Evolutionary conservation across 345 rosid species (phyloP).

Genomic region (Viola odorata): DNA sequence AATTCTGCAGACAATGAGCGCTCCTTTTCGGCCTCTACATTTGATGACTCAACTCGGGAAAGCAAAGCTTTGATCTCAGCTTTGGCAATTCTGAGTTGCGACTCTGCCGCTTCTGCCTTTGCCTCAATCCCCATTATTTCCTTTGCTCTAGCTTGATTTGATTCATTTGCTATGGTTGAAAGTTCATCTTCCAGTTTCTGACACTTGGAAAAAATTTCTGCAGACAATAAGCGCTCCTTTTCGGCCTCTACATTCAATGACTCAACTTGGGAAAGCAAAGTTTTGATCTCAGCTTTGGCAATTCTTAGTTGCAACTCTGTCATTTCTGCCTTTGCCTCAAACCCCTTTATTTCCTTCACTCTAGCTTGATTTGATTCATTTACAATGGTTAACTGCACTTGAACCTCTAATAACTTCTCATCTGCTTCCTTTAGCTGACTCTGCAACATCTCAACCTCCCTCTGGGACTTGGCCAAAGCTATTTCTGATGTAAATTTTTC

Average conservation of each 20-base stretch:
- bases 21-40: slow-evolving; percentile 29
- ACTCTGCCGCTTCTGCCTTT: slow-evolving; percentile 40
- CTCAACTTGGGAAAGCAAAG: slow-evolving; percentile 38
- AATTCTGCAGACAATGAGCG: slow-evolving; percentile 21
- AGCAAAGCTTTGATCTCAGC: slow-evolving; percentile 43
- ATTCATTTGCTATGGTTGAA: slow-evolving; percentile 27
- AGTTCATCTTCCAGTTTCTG: slow-evolving; percentile 50
- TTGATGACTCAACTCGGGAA: slow-evolving; percentile 41
- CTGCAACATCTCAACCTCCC: slow-evolving; percentile 39
- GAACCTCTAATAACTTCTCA: slow-evolving; percentile 35
- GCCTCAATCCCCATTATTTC: slow-evolving; percentile 36
- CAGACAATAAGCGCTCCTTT: slow-evolving; percentile 27
- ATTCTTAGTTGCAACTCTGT: slow-evolving; percentile 50
- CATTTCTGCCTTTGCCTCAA: slow-evolving; percentile 32
- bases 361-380: slow-evolving; percentile 42
- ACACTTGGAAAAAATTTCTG: slow-evolving; percentile 28
- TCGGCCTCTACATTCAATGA: slow-evolving; percentile 33
- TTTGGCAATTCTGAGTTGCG: slow-evolving; percentile 45
- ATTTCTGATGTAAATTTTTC: slow-evolving; percentile 47
- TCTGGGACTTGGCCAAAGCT: slow-evolving; percentile 41
- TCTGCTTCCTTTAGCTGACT: slow-evolving; percentile 42
- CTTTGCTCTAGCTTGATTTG: slow-evolving; percentile 43
- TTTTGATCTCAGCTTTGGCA: slow-evolving; percentile 43
- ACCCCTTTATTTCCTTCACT: slow-evolving; percentile 40
- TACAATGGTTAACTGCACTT: slow-evolving; percentile 34